Evolutionary conservation across 2,329 filamentous ascomycete species (phyloP).

Genomic region (Calonectria henricotiae): DNA sequence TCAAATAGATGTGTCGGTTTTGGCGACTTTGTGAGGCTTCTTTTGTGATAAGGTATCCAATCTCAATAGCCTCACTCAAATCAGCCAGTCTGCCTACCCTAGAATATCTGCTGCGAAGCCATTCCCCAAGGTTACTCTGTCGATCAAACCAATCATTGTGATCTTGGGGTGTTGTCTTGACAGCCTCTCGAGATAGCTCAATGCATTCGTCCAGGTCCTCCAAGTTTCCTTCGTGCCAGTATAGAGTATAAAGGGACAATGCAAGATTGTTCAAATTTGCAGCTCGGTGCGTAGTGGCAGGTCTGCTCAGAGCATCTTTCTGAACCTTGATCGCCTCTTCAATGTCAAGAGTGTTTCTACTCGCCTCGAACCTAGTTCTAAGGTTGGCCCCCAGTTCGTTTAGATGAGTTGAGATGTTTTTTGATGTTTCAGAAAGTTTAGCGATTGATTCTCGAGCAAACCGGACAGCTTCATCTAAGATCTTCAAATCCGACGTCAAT

Average conservation of each 20-base stretch:
- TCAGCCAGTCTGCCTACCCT: neutral
- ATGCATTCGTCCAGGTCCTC: neutral
- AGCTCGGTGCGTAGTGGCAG: neutral
- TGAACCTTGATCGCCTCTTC: neutral
- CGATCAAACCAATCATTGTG: neutral
- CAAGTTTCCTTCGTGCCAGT: neutral
- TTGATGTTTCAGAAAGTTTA: neutral
- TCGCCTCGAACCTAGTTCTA: neutral
- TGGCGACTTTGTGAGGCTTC: too few species aligned
- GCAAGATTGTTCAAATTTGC: conserved; percentile 1
- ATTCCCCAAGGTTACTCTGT: neutral
- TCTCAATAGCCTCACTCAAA: neutral
- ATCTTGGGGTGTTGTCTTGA: neutral
- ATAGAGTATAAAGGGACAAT: neutral
- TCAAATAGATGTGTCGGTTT: neutral
- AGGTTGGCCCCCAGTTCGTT: neutral
- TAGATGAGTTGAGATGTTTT: neutral
- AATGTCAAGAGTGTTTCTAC: neutral
- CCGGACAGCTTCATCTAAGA: neutral
- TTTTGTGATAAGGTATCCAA: neutral
- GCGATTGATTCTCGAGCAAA: neutral
- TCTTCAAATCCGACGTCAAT: neutral
- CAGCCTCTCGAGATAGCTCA: neutral
- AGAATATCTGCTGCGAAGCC: neutral
- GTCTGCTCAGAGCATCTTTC: neutral